Conservation (phyloP, 2,329 filamentous ascomycete species). For the Venturia oleaginea region DNA sequence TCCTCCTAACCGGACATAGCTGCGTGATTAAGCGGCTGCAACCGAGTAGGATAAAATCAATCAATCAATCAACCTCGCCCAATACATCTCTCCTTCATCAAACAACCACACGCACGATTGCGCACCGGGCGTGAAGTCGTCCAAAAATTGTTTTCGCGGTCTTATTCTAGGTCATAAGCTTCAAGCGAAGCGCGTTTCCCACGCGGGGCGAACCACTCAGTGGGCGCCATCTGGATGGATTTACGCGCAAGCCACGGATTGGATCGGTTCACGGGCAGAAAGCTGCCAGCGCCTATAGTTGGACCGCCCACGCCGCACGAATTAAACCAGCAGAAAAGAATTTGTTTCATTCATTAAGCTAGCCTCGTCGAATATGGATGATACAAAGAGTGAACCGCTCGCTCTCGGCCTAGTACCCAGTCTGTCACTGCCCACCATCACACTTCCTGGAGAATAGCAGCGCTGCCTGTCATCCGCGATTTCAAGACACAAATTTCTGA, state of each 20-base stretch:
- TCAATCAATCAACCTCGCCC: no score
- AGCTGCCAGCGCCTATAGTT: slow-evolving; percentile 1
- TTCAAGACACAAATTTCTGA: slow-evolving; percentile 9
- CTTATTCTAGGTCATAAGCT: not conserved
- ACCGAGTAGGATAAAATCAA: no score
- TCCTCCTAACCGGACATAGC: no score
- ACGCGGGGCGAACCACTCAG: not conserved
- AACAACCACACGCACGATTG: not conserved
- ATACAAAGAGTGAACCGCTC: slow-evolving; percentile 13
- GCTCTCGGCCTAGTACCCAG: not conserved
- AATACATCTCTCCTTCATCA: not conserved
- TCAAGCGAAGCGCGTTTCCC: not conserved
- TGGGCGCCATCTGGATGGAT: slow-evolving; percentile 1
- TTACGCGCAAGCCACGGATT: slow-evolving; percentile 9
- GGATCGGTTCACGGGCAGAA: slow-evolving; percentile 5
- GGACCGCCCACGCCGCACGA: slow-evolving; percentile 1
- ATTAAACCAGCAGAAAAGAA: slow-evolving; percentile 12
- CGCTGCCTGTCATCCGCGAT: not conserved
- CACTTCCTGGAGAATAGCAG: not conserved
- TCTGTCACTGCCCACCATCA: slow-evolving; percentile 4
- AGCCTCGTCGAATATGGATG: not conserved
- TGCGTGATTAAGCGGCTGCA: no score
- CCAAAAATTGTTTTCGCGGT: not conserved
- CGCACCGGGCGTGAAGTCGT: not conserved
- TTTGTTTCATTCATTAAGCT: slow-evolving; percentile 14